Percentiles rank a stretch among this genome's conserved stretches.
phyloP scores from a whole-genome alignment of 2,329 filamentous ascomycete genomes.

The Phialophora chinensis region DNA sequence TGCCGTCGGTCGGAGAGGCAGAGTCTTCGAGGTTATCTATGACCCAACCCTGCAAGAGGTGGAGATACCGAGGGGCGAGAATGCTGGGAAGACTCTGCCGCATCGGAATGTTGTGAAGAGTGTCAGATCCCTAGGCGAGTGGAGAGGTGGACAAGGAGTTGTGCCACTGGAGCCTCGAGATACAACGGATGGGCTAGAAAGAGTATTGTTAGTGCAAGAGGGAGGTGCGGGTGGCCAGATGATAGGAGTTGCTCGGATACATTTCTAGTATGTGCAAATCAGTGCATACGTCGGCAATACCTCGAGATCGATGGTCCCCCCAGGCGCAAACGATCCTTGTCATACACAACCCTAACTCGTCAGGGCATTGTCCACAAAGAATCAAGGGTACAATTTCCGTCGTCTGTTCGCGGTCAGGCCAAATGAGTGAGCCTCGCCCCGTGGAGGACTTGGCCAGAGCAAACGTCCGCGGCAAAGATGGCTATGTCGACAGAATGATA shows the following conservation, averaged over 20 bases:
- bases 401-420: too few species aligned
- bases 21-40: conserved; percentile 19
- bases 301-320: background rate
- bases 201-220: conserved; percentile 19
- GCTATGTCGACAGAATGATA: too few species aligned
- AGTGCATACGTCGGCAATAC: background rate
- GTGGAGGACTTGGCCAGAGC: too few species aligned
- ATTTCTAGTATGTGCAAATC: conserved; percentile 10
- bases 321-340: background rate
- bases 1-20: conserved; percentile 7
- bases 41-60: conserved; percentile 19
- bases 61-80: conserved; percentile 7
- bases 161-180: conserved; percentile 9
- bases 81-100: conserved; percentile 16
- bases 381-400: too few species aligned
- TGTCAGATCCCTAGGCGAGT: conserved; percentile 12
- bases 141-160: conserved; percentile 9
- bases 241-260: conserved; percentile 19
- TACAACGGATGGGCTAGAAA: conserved; percentile 1
- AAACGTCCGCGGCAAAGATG: background rate
- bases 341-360: background rate
- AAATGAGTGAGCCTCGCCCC: too few species aligned
- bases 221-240: conserved; percentile 15
- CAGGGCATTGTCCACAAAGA: background rate
- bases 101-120: conserved; percentile 24